Evolutionary conservation across 352 stramenopile genomes (phyloP), one percentile per base, ranked within the genome.

Genomic region (Phytopythium aichiense): DNA sequence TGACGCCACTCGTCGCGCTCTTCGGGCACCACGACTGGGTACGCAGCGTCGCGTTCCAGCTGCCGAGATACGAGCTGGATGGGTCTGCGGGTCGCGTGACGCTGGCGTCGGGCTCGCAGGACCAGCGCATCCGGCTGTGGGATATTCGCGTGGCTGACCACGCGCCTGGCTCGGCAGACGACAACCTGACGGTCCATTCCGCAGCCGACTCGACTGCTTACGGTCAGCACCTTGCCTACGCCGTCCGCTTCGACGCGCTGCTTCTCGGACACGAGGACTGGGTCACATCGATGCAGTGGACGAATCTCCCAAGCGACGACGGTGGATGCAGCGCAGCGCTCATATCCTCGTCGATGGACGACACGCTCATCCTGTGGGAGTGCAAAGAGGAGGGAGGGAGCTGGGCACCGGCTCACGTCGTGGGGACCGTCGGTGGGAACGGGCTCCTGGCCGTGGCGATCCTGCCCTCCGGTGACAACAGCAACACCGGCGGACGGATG

Each of bases 211-310:
- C 38, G 2, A 42, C 55, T 7, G 55, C 55, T 31, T 20, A 7
- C 7, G 55, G 55, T 2, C 23, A 16, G 18, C 18, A 50, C 15
- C 28, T 52, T 8, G 60, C 9, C 16, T 88, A 88, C 50, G 82
- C 62, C 4, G 68, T 87, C 20, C 81, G 72, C 42, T 92, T 90
- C 53, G 80, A 93, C 31, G 69, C 84, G 25, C 61, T 93, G 23
- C 71, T 93, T 20, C 43, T 89, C 1, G 84, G 77, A 6, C 84
- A 93, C 61, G 84, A 93, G 61, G 84, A 93, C 59, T 93, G 84
- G 84, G 82, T 93, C 45, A 93, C 84, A 15, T 91, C 73, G 11
- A 61, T 93, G 25, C 66, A 73, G 25, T 93, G 84, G 84, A 74
- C 67, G 43, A 37, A 61, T 4, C 38, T 81, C 11, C 60, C 65